These are phyloP conservation scores for Deinandra increscens DNA, from an alignment of 129 eudicot genomes.

Conservation along the genomic window DNA sequence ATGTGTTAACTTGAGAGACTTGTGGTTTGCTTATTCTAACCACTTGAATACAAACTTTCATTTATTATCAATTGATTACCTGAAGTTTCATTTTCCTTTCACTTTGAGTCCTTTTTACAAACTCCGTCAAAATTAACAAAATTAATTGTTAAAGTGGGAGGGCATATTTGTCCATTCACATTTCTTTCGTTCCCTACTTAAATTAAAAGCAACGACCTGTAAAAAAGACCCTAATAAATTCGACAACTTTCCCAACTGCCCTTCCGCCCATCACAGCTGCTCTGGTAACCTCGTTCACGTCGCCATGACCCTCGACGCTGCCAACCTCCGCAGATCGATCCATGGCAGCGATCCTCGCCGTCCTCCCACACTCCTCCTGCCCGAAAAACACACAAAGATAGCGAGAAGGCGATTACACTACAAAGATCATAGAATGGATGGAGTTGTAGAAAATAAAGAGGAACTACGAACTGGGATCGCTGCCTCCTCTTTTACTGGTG, in stretches of 20 bases:
- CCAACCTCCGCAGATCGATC: slow-evolving; percentile 90
- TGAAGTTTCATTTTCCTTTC: no score
- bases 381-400: slow-evolving; percentile 74
- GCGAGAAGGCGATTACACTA: slow-evolving; percentile 65
- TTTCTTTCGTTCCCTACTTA: no score
- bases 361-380: slow-evolving; percentile 87
- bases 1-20: no score
- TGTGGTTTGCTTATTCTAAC: no score
- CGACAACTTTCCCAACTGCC: slow-evolving; percentile 67
- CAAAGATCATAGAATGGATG: slow-evolving; percentile 83
- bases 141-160: no score
- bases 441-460: slow-evolving; percentile 87
- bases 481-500: slow-evolving; percentile 78
- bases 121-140: no score
- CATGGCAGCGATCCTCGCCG: slow-evolving; percentile 85
- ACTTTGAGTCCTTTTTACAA: no score
- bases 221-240: no score
- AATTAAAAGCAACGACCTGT: no score
- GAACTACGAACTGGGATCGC: slow-evolving; percentile 77
- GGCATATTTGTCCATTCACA: no score
- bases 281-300: slow-evolving; percentile 52
- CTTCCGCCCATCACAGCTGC: slow-evolving; percentile 30
- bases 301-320: slow-evolving; percentile 87
- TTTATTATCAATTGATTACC: no score
- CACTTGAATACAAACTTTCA: no score